Conservation (phyloP, 2,329 filamentous ascomycete species). For the Cephalotrichum gorgonifer region DNA sequence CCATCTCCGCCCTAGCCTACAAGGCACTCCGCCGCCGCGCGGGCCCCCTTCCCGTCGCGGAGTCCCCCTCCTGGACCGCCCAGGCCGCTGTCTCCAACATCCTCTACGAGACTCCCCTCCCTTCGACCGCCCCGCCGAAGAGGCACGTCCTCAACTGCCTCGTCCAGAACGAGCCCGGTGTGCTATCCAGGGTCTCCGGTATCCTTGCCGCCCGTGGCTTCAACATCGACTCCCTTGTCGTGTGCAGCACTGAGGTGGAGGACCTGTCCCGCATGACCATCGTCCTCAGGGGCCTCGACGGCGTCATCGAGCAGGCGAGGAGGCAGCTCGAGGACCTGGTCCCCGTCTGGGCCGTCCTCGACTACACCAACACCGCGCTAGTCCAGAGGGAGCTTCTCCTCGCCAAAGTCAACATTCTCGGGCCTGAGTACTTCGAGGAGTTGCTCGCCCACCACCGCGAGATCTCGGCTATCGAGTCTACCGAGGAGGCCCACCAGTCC, state of each 20-base stretch:
- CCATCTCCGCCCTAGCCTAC: slow-evolving; percentile 91
- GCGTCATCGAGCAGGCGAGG: slow-evolving; percentile 92
- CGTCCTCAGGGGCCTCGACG: slow-evolving; percentile 89
- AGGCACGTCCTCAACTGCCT: slow-evolving; percentile 96
- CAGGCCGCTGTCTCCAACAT: slow-evolving; percentile 96
- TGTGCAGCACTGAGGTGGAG: slow-evolving; percentile 95
- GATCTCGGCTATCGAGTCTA: slow-evolving; percentile 46
- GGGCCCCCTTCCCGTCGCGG: slow-evolving; percentile 69
- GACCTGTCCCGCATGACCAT: slow-evolving; percentile 98
- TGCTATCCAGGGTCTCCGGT: slow-evolving; percentile 89
- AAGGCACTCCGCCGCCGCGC: slow-evolving; percentile 91
- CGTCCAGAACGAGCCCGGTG: slow-evolving; percentile 97
- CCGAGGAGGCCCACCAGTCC: slow-evolving; percentile 18
- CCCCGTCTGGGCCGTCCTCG: slow-evolving; percentile 94
- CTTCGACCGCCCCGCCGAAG: slow-evolving; percentile 75
- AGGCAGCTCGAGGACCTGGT: slow-evolving; percentile 94
- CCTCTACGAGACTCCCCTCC: slow-evolving; percentile 91
- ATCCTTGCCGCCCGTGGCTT: slow-evolving; percentile 94
- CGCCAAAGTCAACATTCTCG: slow-evolving; percentile 92
- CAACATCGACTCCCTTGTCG: slow-evolving; percentile 97
- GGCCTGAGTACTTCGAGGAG: slow-evolving; percentile 97
- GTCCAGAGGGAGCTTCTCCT: slow-evolving; percentile 93
- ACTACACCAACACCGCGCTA: slow-evolving; percentile 86
- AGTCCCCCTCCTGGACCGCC: slow-evolving; percentile 72
- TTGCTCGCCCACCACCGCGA: slow-evolving; percentile 91